Base-by-base conservation (phyloP, 768 basidiomycete species). In the Boletellus ananiceps region DNA sequence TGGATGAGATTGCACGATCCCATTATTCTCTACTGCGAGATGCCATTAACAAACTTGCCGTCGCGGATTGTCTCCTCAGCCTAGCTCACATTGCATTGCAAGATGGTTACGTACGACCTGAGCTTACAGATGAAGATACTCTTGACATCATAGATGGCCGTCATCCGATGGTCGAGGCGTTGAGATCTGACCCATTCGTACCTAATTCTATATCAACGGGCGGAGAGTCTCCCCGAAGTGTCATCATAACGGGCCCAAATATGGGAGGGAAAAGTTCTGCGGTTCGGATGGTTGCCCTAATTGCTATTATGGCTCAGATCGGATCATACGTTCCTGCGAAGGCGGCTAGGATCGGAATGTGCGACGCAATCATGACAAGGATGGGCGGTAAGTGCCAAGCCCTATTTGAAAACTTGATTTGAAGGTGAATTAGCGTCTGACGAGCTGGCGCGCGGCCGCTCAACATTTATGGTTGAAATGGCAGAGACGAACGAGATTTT, bases 401-500 rank as follows among this genome's bases (percentile, higher is more conserved):
- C 38, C 36, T 29, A 39, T 31, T 44, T 42, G 27, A 37, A n/a
- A 40, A 32, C 15, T 38, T 43, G 40, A 2, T 9, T 39, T 56
- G 35, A 56, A 33, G 8, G 8, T 37, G 46, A 23, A 18, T 12
- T 49, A 86, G 95, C 95, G 0, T 86, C 83, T 9, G 95, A 98
- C 63, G 92, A 96, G 55, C 68, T 97, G 21, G 79, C 83, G 6
- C 78, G 86, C 34, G 93, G 93, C 0, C 81, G 90, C 8, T 95
- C 93, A 0, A 98, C 89, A 0, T 96, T 97, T 65, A 96, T 96
- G 94, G 90, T 97, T 3, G 95, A 99, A 68, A 85, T 98, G 76
- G 77, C 86, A 5, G 93, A 97, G 65, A 96, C 94, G 0, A 86
- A 84, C 58, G 90, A 96, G 59, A 93, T 97, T 49, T 69, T 98